Evolutionary conservation across 2,329 filamentous ascomycete species (phyloP), one percentile per base, ranked within the genome.

Genomic region (Trichoderma atrobrunneum): DNA sequence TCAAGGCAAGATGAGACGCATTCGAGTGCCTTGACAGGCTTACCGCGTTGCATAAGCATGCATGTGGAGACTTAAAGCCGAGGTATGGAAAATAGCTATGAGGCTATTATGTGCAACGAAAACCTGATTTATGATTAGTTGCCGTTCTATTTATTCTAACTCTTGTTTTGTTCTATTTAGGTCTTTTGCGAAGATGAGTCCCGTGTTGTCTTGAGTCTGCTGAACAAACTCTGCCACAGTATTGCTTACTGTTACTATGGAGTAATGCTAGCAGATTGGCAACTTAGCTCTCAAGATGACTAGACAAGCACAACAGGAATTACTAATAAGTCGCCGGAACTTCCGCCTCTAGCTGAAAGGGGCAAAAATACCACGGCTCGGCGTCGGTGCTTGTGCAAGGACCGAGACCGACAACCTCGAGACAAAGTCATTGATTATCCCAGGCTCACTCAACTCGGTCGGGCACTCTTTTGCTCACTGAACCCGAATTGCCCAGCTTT

Each of bases 271-370:
- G 57, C 57, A 21, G 32, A 34, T 32, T 34, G 57, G 8, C 30
- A 32, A 12, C n/a, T 21, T 30, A 60, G 57, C 18, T 28, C 16
- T 60, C 28, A 30, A 21, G 6, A 60, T 34, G 57, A 18, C 30
- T 30, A 60, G 18, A 18, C 5, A n/a, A 28, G 28, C 57, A 34
- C 16, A 34, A 30, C 10, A 34, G n/a, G n/a, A 61, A 69, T 69
- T 69, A 69, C 36, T 60, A 60, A 69, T 60, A n/a, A 14, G 14
- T 14, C 16, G 18, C 21, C 56, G 56, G 66, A 7, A 7, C 56
- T 61, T 30, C 66, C 66, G 56, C 66, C 16, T 43, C 57, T 69
- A 69, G 56, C 66, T 61, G 54, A 69, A 69, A 61, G 36, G 28
- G 66, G 66, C 16, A 60, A 69, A 61, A 61, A 32, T 6, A 30